Evolutionary conservation across 2,329 filamentous ascomycete genomes (phyloP).

Genomic region (Cadophora sp.): DNA sequence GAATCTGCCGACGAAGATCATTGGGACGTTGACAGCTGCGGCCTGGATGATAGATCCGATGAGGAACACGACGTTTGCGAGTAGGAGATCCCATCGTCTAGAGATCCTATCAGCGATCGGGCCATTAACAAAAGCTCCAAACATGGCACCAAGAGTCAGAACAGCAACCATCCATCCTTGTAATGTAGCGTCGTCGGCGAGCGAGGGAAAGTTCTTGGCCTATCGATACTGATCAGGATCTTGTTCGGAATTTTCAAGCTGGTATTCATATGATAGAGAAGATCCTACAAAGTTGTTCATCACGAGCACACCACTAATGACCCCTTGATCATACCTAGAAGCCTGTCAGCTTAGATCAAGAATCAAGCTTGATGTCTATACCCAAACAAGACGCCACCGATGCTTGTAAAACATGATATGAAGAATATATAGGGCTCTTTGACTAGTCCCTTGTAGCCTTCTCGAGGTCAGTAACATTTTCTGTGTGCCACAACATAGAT

Average conservation of each 20-base stretch:
- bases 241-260: not conserved
- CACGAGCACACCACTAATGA: not conserved
- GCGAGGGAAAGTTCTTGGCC: not conserved
- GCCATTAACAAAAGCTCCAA: slow-evolving; percentile 73
- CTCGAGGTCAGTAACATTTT: too few relatives aligned
- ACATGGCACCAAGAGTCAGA: slow-evolving; percentile 52
- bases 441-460: not conserved
- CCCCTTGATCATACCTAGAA: not conserved
- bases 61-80: slow-evolving; percentile 70
- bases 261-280: not conserved
- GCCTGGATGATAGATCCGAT: slow-evolving; percentile 72
- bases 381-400: not conserved
- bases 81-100: slow-evolving; percentile 70
- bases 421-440: not conserved
- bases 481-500: not conserved
- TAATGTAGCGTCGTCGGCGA: not conserved
- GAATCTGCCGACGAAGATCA: slow-evolving; percentile 59
- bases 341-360: not conserved
- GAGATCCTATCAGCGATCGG: slow-evolving; percentile 72
- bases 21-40: slow-evolving; percentile 61
- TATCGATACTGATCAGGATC: not conserved
- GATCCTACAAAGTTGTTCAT: not conserved
- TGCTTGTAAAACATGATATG: not conserved
- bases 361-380: not conserved
- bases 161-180: not conserved